These are phyloP conservation scores for Nematodospora anomalae DNA, from an alignment of 1,139 yeast genomes.

Conservation along the genomic window DNA sequence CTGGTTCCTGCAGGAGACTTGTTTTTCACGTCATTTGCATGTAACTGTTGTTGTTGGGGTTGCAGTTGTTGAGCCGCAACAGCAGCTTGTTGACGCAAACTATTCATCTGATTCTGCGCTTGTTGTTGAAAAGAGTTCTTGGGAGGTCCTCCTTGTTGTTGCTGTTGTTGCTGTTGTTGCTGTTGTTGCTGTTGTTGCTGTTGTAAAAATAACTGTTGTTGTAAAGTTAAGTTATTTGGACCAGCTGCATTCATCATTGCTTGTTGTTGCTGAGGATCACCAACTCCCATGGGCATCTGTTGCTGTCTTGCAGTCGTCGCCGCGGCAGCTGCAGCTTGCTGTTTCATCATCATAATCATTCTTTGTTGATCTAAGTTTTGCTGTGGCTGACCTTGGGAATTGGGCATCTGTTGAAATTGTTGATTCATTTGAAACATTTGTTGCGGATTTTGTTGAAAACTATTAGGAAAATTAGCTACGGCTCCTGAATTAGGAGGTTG, in stretches of 20 bases:
- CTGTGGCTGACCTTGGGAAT: conserved; percentile 15
- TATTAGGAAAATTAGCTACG: conserved; percentile 19
- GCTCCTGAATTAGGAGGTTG: conserved; percentile 23
- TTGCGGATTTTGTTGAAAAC: conserved; percentile 29
- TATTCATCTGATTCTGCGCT: conserved; percentile 55
- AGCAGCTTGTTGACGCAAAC: conserved; percentile 47
- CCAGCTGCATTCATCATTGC: conserved; percentile 18
- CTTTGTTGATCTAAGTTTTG: conserved; percentile 13
- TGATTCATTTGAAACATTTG: conserved; percentile 19
- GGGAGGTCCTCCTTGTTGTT: conserved; percentile 22
- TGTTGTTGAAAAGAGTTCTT: conserved; percentile 47
- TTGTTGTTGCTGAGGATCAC: conserved; percentile 28
- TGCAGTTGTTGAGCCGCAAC: conserved; percentile 33
- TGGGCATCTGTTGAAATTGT: conserved; percentile 19
- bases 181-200: conserved; percentile 25
- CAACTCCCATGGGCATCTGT: conserved; percentile 10
- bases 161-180: conserved; percentile 20
- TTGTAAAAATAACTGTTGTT: conserved; percentile 27
- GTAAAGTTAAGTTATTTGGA: conserved; percentile 18
- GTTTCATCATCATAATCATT: conserved; percentile 17
- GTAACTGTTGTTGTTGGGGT: conserved; percentile 21
- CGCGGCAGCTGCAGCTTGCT: conserved; percentile 13
- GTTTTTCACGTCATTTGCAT: conserved; percentile 16
- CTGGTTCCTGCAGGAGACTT: conserved; percentile 23
- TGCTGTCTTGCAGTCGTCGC: conserved; percentile 14